phyloP scores from a whole-genome alignment of 768 basidiomycete genomes.

The Dioszegia crocea region DNA sequence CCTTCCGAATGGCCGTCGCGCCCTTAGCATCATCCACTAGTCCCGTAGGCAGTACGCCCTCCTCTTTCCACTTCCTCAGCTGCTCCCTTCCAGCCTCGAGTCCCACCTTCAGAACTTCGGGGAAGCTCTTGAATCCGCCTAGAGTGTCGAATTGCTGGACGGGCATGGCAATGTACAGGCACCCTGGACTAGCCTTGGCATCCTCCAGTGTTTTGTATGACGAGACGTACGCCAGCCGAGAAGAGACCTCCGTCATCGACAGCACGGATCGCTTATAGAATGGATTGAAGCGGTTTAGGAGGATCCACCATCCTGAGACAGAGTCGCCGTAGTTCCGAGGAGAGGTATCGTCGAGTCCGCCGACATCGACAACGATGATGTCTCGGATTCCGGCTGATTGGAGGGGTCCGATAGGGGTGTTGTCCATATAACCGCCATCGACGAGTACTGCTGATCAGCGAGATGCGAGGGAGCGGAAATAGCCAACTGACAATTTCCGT shows the following conservation, averaged over 20 bases:
- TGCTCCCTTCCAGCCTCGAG: conserved; percentile 68
- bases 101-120: conserved; percentile 80
- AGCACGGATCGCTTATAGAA: conserved; percentile 44
- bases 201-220: conserved; percentile 92
- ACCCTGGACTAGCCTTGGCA: conserved; percentile 82
- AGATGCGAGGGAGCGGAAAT: neutral
- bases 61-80: conserved; percentile 72
- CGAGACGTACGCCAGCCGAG: conserved; percentile 91
- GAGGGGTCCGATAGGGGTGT: conserved; percentile 75
- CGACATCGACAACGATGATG: conserved; percentile 91
- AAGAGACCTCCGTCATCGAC: conserved; percentile 48
- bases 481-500: conserved; percentile 59
- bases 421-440: conserved; percentile 51
- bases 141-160: conserved; percentile 88
- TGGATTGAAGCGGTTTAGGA: conserved; percentile 62
- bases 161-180: conserved; percentile 90
- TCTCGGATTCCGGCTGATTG: conserved; percentile 82
- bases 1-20: conserved; percentile 26
- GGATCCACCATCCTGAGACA: conserved; percentile 91
- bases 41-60: conserved; percentile 75
- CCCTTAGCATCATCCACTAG: conserved; percentile 58
- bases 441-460: conserved; percentile 40
- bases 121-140: conserved; percentile 74
- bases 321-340: conserved; percentile 92
- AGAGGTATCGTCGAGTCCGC: conserved; percentile 88